phyloP scores from a whole-genome alignment of 164 flowering plant species.

The Kalanchoe fedtschenkoi region DNA sequence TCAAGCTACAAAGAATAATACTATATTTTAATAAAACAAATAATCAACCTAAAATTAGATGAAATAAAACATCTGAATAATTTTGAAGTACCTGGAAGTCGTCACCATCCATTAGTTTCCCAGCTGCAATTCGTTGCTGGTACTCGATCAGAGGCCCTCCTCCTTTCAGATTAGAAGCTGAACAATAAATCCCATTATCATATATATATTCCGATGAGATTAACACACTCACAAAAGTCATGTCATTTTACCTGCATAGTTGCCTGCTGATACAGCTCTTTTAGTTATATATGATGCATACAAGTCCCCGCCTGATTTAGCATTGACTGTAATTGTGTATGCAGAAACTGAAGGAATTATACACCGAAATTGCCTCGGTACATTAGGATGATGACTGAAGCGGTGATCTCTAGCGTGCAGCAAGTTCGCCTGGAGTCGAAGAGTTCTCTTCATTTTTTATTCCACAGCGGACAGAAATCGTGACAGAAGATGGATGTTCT shows the following conservation, averaged over 20 bases:
- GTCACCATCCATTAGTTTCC: constrained; percentile 88
- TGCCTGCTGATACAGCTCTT: background rate
- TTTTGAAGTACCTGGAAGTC: constrained; percentile 48
- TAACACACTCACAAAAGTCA: too few relatives aligned
- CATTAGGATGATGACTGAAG: too few relatives aligned
- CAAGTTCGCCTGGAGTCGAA: too few relatives aligned
- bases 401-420: too few relatives aligned
- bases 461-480: too few relatives aligned
- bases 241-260: too few relatives aligned
- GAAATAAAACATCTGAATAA: background rate
- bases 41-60: background rate
- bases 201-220: too few relatives aligned
- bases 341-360: background rate
- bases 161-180: background rate
- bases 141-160: constrained; percentile 37
- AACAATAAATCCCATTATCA: background rate
- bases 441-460: too few relatives aligned
- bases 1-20: constrained; percentile 35
- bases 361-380: too few relatives aligned
- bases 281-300: background rate
- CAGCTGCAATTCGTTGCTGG: constrained; percentile 63
- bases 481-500: too few relatives aligned
- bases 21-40: background rate
- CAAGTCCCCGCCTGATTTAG: background rate
- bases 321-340: background rate